phyloP scores from a whole-genome alignment of 495 filamentous ascomycete species.

The Penicillium herquei region DNA sequence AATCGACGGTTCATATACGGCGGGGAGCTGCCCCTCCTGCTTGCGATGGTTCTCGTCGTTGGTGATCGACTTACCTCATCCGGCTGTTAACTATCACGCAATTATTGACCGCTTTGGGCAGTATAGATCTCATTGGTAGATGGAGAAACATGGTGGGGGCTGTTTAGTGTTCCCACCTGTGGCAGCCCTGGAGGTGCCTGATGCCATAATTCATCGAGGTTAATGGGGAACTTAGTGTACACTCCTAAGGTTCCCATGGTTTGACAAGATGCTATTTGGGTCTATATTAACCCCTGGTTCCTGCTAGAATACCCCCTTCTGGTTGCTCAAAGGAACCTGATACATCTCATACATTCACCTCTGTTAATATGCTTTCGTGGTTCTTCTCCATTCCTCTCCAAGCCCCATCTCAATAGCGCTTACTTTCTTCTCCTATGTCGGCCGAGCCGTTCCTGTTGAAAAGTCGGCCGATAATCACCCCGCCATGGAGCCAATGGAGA shows the following conservation, averaged over 20 bases:
- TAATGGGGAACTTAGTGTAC: neutral
- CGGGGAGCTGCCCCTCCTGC: conserved; percentile 17
- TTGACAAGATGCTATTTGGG: neutral
- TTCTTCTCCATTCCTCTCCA: neutral
- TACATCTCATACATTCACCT: neutral
- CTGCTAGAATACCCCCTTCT: neutral
- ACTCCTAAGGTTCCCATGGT: too few species aligned
- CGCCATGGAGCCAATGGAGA: conserved; percentile 32
- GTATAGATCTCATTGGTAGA: conserved; percentile 26
- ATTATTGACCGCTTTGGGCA: conserved; percentile 37
- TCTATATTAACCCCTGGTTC: neutral
- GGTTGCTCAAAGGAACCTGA: neutral
- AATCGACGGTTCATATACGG: conserved; percentile 24
- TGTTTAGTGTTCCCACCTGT: conserved; percentile 22
- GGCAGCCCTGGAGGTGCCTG: neutral
- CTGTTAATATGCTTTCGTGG: neutral
- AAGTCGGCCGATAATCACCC: conserved; percentile 29
- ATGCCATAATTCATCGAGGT: conserved; percentile 10
- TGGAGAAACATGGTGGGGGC: conserved; percentile 22
- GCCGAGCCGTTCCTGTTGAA: conserved; percentile 24
- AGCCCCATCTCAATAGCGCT: neutral
- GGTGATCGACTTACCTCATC: conserved; percentile 23
- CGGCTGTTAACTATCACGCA: conserved; percentile 36
- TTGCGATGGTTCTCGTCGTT: conserved; percentile 5
- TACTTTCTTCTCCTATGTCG: conserved; percentile 17